phyloP scores from a whole-genome alignment of 495 filamentous ascomycete species.

The Aspergillus ellipticus region DNA sequence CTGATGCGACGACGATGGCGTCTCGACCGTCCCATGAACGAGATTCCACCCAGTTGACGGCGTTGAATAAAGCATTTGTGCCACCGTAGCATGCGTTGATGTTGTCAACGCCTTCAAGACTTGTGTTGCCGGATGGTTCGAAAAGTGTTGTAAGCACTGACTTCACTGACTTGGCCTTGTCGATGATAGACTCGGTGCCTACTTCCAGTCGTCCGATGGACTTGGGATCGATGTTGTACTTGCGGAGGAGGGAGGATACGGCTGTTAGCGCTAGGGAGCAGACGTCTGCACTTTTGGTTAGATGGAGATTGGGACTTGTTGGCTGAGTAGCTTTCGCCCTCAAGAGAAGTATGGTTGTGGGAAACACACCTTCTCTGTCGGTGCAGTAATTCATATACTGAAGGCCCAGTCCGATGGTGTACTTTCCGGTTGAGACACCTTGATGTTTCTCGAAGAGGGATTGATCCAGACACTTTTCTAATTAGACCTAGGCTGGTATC shows the following conservation, averaged over 20 bases:
- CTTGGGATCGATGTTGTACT: conserved; percentile 88
- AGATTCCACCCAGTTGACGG: conserved; percentile 96
- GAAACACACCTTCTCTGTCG: conserved; percentile 85
- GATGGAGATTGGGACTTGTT: neutral
- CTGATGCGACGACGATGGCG: conserved; percentile 88
- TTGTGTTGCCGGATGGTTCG: conserved; percentile 69
- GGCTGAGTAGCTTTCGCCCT: no score
- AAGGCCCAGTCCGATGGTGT: conserved; percentile 98
- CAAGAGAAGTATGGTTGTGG: neutral
- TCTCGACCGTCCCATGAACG: conserved; percentile 96
- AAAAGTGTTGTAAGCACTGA: conserved; percentile 98
- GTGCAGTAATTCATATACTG: conserved; percentile 99
- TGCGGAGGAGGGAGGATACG: conserved; percentile 80
- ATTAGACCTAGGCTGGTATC: neutral
- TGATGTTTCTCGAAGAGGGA: conserved; percentile 94
- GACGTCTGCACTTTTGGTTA: neutral
- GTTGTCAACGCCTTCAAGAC: conserved; percentile 93
- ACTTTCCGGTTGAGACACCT: conserved; percentile 89
- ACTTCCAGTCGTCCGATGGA: conserved; percentile 93
- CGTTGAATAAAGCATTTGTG: conserved; percentile 96
- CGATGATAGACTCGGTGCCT: conserved; percentile 94
- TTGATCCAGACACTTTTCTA: conserved; percentile 66
- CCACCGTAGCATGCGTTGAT: conserved; percentile 98
- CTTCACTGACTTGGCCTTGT: conserved; percentile 99
- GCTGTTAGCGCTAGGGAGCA: conserved; percentile 63